phyloP scores from a whole-genome alignment of 805 yeast species.

The Teunomyces cretensis region DNA sequence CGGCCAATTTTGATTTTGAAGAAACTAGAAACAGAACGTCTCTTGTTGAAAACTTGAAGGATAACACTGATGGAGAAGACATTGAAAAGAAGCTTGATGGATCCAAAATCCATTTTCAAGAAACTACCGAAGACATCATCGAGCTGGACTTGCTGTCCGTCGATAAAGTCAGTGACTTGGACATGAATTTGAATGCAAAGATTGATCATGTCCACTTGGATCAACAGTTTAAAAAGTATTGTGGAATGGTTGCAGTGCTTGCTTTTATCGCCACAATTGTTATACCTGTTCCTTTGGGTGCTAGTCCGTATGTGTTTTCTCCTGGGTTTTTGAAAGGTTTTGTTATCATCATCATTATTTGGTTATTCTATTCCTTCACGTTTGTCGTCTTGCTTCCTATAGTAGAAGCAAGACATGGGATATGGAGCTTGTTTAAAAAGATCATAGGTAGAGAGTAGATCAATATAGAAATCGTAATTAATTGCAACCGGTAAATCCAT shows the following conservation, averaged over 20 bases:
- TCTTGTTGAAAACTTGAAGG: slow-evolving; percentile 9
- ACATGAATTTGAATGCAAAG: slow-evolving; percentile 20
- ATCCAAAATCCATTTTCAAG: not conserved
- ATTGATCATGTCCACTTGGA: slow-evolving; percentile 26
- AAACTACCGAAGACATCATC: not conserved
- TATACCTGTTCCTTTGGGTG: slow-evolving; percentile 35
- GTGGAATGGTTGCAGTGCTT: slow-evolving; percentile 18
- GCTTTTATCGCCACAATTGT: slow-evolving; percentile 24
- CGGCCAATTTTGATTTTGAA: slow-evolving; percentile 39
- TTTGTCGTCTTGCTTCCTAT: slow-evolving; percentile 30
- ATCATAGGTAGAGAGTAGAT: not conserved
- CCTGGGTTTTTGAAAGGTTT: slow-evolving; percentile 29
- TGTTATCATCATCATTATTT: slow-evolving; percentile 29
- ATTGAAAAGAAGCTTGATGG: not conserved
- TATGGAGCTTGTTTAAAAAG: slow-evolving; percentile 7
- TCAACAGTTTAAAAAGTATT: slow-evolving; percentile 28
- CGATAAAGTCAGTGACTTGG: slow-evolving; percentile 8
- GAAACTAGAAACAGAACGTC: slow-evolving; percentile 34
- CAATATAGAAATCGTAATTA: no score
- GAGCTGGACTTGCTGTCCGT: slow-evolving; percentile 1
- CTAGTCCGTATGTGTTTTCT: slow-evolving; percentile 32
- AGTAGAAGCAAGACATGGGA: slow-evolving; percentile 20
- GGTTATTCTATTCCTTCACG: slow-evolving; percentile 34
- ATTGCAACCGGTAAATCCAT: no score
- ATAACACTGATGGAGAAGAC: not conserved